Evolutionary conservation across 177 flowering plant genomes (phyloP).

Genomic region (Viscum album): DNA sequence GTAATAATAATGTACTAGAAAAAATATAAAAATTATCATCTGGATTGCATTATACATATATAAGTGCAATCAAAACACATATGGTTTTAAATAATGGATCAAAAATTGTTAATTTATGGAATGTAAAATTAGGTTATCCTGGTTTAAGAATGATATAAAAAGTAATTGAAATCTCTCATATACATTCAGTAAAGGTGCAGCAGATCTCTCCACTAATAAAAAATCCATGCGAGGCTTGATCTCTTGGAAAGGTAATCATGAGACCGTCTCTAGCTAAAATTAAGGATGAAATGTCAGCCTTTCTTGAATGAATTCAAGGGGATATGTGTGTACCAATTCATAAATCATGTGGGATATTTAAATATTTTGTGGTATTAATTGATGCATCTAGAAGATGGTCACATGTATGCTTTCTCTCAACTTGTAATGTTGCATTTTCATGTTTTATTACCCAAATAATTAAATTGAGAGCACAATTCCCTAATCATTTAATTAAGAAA

Average conservation of each 20-base stretch:
- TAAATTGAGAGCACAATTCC: too few relatives aligned
- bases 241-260: neutral
- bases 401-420: neutral
- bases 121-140: neutral
- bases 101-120: neutral
- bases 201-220: neutral
- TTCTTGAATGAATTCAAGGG: too few relatives aligned
- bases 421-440: neutral
- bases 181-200: neutral
- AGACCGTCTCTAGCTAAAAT: neutral
- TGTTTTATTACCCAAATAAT: neutral
- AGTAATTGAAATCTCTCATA: neutral
- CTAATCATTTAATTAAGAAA: neutral
- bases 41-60: too few relatives aligned
- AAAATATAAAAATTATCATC: neutral
- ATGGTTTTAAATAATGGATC: neutral
- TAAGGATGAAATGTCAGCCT: too few relatives aligned
- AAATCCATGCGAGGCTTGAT: neutral
- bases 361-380: too few relatives aligned
- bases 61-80: too few relatives aligned
- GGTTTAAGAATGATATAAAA: neutral
- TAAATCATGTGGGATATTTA: neutral
- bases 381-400: neutral
- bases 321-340: neutral
- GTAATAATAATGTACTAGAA: too few relatives aligned